Conservation (phyloP, 345 rosid species). For the Brassica cretica region DNA sequence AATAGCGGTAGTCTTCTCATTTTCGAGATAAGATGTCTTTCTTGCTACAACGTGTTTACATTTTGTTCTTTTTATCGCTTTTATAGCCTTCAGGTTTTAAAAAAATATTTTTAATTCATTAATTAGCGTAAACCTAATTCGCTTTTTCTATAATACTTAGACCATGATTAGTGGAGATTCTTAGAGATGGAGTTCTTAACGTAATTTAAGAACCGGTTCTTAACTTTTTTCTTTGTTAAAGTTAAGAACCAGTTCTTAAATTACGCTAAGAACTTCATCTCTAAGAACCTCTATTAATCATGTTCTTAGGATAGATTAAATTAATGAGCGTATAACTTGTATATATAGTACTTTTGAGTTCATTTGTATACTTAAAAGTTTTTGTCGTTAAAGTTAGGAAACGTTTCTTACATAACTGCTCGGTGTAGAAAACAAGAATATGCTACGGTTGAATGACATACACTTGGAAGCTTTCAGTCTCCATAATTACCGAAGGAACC, state of each 20-base stretch:
- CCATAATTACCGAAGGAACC: neutral
- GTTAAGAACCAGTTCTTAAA: no score
- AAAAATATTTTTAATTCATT: neutral
- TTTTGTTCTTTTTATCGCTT: neutral
- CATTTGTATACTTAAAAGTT: no score
- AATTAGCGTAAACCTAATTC: neutral
- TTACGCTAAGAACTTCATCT: no score
- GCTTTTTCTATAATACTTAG: neutral
- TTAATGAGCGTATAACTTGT: neutral
- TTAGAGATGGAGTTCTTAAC: no score
- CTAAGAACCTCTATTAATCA: no score
- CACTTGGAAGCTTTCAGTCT: neutral
- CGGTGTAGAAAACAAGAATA: neutral
- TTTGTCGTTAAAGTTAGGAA: neutral
- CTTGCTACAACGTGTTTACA: neutral
- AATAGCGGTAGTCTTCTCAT: neutral
- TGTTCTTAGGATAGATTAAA: neutral
- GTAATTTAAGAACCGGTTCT: no score
- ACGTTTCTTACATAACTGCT: neutral
- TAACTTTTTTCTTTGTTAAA: no score
- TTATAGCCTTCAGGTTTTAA: neutral
- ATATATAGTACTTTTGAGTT: neutral
- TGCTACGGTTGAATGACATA: neutral
- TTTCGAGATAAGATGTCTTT: neutral
- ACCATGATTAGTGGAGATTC: no score